Conservation (phyloP, 2,329 filamentous ascomycete species). For the Canariomyces notabilis region DNA sequence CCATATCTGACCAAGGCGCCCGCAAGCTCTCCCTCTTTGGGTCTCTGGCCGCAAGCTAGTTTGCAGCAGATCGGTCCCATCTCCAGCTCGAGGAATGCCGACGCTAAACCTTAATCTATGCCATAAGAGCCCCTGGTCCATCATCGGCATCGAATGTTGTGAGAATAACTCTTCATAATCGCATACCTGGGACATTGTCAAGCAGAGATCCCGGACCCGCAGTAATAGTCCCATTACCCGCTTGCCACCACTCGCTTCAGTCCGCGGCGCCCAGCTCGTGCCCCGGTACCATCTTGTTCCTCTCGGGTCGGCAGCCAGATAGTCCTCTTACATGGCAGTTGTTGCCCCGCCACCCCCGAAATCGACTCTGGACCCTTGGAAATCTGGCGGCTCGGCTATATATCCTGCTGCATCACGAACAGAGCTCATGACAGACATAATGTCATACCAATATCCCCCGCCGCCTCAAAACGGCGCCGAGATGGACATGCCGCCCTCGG, state of each 20-base stretch:
- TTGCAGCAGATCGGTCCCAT: constrained; percentile 4
- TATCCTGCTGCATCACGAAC: constrained; percentile 27
- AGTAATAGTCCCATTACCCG: constrained; percentile 19
- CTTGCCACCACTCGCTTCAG: constrained; percentile 14
- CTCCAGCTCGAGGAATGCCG: constrained; percentile 5
- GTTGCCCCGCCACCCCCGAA: constrained; percentile 29
- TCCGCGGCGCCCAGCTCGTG: constrained; percentile 15
- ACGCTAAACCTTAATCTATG: constrained; percentile 13
- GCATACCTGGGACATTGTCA: constrained; percentile 21
- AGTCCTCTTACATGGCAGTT: constrained; percentile 31
- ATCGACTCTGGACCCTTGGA: constrained; percentile 31
- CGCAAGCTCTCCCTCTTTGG: constrained; percentile 3
- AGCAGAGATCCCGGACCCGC: constrained; percentile 18
- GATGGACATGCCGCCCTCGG: constrained; percentile 37
- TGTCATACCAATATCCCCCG: constrained; percentile 47
- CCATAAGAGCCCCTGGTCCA: constrained; percentile 15
- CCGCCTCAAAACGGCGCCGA: constrained; percentile 38
- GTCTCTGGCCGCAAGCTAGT: constrained; percentile 15
- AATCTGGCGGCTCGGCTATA: constrained; percentile 27
- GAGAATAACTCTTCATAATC: constrained; percentile 13
- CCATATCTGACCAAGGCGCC: constrained; percentile 16
- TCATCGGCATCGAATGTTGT: constrained; percentile 14
- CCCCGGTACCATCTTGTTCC: constrained; percentile 13
- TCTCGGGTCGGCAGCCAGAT: constrained; percentile 13
- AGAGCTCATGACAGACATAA: constrained; percentile 38